A percentile compares a stretch with the other conserved stretches of the same genome.
Evolutionary conservation across 73 alveolate genomes (phyloP).

Genomic region (Paramecium pentaurelia): DNA sequence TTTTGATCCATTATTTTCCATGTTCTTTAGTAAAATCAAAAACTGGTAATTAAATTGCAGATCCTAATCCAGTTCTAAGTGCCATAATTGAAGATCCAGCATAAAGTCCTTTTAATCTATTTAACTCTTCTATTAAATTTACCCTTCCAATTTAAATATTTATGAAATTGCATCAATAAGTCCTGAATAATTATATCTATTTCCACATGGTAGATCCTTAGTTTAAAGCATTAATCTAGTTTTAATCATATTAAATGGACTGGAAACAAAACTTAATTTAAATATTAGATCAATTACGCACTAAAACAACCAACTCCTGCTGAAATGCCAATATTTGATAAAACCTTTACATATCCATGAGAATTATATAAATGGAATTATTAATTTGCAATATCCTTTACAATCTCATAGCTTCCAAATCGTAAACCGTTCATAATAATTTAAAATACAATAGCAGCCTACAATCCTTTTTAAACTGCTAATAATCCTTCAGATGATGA

Average conservation of each 20-base stretch:
- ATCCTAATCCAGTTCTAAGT: neutral
- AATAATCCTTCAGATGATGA: neutral
- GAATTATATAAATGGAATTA: neutral
- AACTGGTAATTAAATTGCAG: constrained; percentile 10
- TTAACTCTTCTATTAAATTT: neutral
- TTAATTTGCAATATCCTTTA: neutral
- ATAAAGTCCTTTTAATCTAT: neutral
- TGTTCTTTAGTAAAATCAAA: constrained; percentile 15
- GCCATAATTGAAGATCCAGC: constrained; percentile 30
- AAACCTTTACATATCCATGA: neutral
- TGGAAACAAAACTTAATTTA: neutral
- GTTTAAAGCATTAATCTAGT: constrained; percentile 36
- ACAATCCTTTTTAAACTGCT: neutral
- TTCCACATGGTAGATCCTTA: neutral
- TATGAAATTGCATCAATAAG: neutral
- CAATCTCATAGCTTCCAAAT: neutral
- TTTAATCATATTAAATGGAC: constrained; percentile 41
- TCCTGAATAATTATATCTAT: constrained; percentile 16
- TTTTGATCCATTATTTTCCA: neutral
- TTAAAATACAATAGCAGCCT: constrained; percentile 25
- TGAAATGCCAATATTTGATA: neutral
- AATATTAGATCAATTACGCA: neutral
- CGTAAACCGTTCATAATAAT: constrained; percentile 18
- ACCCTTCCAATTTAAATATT: neutral
- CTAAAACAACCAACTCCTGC: constrained; percentile 20